Percentiles rank a stretch among this genome's conserved stretches.
Evolutionary conservation across 2,329 filamentous ascomycete genomes (phyloP).

Genomic region (Cladobotryum mycophilum): DNA sequence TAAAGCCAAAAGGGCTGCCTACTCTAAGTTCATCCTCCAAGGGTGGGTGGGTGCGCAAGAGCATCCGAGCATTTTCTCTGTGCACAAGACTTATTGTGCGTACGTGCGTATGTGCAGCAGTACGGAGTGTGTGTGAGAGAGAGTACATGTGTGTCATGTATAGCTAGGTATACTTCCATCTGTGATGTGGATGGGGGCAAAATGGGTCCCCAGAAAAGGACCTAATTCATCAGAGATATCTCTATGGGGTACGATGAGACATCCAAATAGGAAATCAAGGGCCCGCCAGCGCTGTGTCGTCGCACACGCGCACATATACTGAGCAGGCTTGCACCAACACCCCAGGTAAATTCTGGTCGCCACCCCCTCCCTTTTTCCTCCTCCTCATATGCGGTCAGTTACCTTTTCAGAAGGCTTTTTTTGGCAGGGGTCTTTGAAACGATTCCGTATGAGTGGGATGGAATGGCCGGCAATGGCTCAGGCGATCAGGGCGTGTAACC

Average conservation of each 20-base stretch:
- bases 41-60: constrained; percentile 9
- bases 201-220: not conserved
- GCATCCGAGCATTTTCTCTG: constrained; percentile 8
- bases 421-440: constrained; percentile 10
- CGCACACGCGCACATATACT: not conserved
- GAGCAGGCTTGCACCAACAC: not conserved
- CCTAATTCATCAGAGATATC: not conserved
- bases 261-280: constrained; percentile 5
- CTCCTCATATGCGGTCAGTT: constrained; percentile 6
- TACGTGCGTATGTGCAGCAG: constrained; percentile 12
- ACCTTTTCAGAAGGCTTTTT: constrained; percentile 1
- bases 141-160: constrained; percentile 11
- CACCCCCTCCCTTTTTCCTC: not conserved
- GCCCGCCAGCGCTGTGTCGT: not conserved
- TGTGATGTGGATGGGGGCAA: constrained; percentile 5
- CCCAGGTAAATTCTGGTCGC: not conserved
- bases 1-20: constrained; percentile 9
- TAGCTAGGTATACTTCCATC: constrained; percentile 6
- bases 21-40: constrained; percentile 5
- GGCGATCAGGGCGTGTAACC: constrained; percentile 4
- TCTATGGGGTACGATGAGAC: not conserved
- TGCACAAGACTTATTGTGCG: constrained; percentile 1
- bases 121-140: constrained; percentile 7
- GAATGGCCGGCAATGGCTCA: constrained; percentile 7
- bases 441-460: constrained; percentile 4